Percentiles rank a stretch among this genome's conserved stretches.
phyloP scores from a whole-genome alignment of 208 protist species.

The Phytomonas sp. region DNA sequence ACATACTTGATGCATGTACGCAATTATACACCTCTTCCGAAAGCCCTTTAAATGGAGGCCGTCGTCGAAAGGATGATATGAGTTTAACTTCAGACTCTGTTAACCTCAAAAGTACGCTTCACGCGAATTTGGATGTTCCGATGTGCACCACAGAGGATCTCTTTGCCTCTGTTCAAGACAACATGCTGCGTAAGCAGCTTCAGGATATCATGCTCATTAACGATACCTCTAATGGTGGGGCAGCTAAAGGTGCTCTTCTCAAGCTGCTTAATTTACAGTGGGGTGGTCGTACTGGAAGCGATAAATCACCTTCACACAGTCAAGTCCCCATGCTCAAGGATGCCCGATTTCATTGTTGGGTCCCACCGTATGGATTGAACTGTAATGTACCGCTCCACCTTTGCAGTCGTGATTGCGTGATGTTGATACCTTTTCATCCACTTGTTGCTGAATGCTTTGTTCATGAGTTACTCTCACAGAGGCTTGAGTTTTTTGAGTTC shows the following conservation, averaged over 20 bases:
- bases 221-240: slow-evolving; percentile 17
- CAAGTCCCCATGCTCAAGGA: slow-evolving; percentile 7
- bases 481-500: slow-evolving; percentile 25
- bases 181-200: slow-evolving; percentile 23
- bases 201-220: slow-evolving; percentile 24
- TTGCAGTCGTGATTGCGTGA: slow-evolving; percentile 19
- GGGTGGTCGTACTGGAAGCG: no score
- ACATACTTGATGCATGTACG: neutral
- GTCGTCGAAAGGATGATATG: neutral
- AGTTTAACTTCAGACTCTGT: neutral
- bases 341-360: slow-evolving; percentile 18
- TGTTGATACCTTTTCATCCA: slow-evolving; percentile 36
- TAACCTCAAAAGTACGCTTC: neutral
- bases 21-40: neutral
- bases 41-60: neutral
- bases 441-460: slow-evolving; percentile 62
- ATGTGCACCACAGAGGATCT: slow-evolving; percentile 8
- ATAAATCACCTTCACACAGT: neutral
- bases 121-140: neutral
- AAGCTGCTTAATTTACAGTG: slow-evolving; percentile 16
- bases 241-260: slow-evolving; percentile 24
- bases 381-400: slow-evolving; percentile 42
- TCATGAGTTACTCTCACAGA: slow-evolving; percentile 49
- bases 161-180: slow-evolving; percentile 11
- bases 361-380: slow-evolving; percentile 26